Percentiles rank a stretch among this genome's conserved stretches.
phyloP scores from a whole-genome alignment of 805 yeast genomes.

The Millerago galiae region DNA sequence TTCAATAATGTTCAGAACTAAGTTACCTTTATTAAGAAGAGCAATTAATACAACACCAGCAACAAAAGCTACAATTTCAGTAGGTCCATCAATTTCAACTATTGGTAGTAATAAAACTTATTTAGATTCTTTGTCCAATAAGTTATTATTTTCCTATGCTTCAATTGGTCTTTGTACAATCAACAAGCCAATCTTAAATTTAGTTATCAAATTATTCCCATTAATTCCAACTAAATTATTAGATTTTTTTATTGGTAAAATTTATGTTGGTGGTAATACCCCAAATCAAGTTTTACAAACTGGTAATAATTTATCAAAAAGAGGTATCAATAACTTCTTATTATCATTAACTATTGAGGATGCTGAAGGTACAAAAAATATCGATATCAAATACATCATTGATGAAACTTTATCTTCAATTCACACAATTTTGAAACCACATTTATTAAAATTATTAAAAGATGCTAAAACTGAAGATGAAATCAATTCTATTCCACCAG shows the following conservation, averaged over 20 bases:
- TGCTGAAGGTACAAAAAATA: conserved; percentile 66
- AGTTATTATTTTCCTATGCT: conserved; percentile 57
- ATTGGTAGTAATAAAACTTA: conserved; percentile 26
- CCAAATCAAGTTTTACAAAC: conserved; percentile 63
- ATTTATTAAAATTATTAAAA: conserved; percentile 37
- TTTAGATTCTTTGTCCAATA: conserved; percentile 44
- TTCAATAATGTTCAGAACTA: background rate
- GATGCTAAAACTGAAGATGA: conserved; percentile 41
- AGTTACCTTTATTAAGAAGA: conserved; percentile 8
- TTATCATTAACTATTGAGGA: conserved; percentile 91
- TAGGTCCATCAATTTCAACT: background rate
- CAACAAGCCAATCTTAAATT: conserved; percentile 53
- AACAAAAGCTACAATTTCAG: conserved; percentile 5
- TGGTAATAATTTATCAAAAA: conserved; percentile 55
- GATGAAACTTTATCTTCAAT: conserved; percentile 61
- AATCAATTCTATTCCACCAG: conserved; percentile 74
- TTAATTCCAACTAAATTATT: conserved; percentile 66
- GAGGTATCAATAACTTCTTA: conserved; percentile 93
- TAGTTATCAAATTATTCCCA: conserved; percentile 63
- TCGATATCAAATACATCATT: conserved; percentile 54
- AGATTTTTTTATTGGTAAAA: conserved; percentile 67
- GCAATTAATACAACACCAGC: conserved; percentile 15
- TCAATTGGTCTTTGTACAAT: conserved; percentile 66
- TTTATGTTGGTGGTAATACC: conserved; percentile 88
- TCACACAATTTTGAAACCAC: conserved; percentile 61